Base-by-base conservation (phyloP, 331 rosid species). In the Rosa hybrid region DNA sequence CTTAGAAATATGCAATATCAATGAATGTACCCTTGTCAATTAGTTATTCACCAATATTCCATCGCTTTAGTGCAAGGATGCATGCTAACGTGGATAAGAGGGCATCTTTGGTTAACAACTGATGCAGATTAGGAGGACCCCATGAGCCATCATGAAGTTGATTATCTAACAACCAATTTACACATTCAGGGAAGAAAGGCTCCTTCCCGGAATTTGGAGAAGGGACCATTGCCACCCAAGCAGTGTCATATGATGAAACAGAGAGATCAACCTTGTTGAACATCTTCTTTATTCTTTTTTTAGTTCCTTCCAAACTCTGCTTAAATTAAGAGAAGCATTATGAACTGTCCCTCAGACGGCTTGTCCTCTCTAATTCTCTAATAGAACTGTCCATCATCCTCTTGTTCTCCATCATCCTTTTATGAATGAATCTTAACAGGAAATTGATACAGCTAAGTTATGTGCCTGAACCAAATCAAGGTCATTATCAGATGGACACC, bases 221-320 rank as follows among this genome's bases (percentile, higher is more conserved):
- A 71, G 94, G 92, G 69, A 91, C 73, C 97, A 90, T 90, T 27
- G 98, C 98, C 72, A 94, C 97, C 97, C 94, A 90, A 80, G 98
- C 97, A 0, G 98, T 94, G 83, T 94, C 98, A 75, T 92, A 94
- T 0, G 92, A 86, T 77, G 98, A 94, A 68, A 82, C 79, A 42
- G 97, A 91, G 68, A 92, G 91, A 46, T 94, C 91, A 62, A 91
- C 96, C 72, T 87, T 86, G 27, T 88, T 41, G 72, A 92, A 86
- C 92, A 94, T 72, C 73, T 79, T 81, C 83, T 79, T 85, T 21
- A 94, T 91, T 79, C 81, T 89, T 71, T 89, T 87, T 83, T 88
- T 90, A 12, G 86, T 86, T 71, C 81, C 92, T 74, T 87, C 97
- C 51, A 79, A 81, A 62, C 83, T 74, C 95, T 91, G 84, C 79